Evolutionary conservation across 2,329 filamentous ascomycete genomes (phyloP).

Genomic region (Ophiosphaerella korrae): DNA sequence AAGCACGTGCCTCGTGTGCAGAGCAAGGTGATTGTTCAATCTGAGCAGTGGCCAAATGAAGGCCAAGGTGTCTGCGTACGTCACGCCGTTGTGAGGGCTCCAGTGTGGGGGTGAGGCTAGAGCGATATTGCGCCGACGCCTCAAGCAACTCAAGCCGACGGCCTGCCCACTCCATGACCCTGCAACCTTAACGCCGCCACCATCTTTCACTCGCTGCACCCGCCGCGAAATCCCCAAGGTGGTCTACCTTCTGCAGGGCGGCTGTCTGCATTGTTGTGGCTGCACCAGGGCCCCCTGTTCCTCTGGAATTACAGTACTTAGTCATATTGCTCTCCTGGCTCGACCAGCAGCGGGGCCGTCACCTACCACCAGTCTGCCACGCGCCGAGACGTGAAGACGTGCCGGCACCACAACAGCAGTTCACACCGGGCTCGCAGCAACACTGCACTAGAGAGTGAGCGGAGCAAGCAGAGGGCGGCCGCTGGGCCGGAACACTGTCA

Average conservation of each 20-base stretch:
- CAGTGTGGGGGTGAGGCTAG: neutral
- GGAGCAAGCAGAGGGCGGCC: constrained; percentile 36
- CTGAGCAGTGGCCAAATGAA: neutral
- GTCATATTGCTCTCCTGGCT: constrained; percentile 12
- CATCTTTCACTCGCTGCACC: neutral
- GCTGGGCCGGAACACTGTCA: constrained; percentile 41
- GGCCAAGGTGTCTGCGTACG: neutral
- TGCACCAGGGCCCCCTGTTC: constrained; percentile 2
- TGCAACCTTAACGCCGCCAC: constrained; percentile 1
- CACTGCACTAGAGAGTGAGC: constrained; percentile 24
- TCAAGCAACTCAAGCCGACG: constrained; percentile 1
- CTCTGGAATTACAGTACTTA: neutral
- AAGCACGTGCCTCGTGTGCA: neutral
- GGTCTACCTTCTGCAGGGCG: neutral
- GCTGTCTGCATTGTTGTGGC: constrained; percentile 5
- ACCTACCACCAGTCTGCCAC: constrained; percentile 31
- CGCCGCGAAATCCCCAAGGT: neutral
- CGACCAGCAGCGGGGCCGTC: constrained; percentile 37
- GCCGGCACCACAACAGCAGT: constrained; percentile 40
- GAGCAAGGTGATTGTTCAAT: neutral
- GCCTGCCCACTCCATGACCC: neutral
- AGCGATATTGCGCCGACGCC: constrained; percentile 2
- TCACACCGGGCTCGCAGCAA: constrained; percentile 28
- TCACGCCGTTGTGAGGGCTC: neutral
- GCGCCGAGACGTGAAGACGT: constrained; percentile 36